Conservation (phyloP, 768 basidiomycete genomes). For the Punctularia strigosozonata region DNA sequence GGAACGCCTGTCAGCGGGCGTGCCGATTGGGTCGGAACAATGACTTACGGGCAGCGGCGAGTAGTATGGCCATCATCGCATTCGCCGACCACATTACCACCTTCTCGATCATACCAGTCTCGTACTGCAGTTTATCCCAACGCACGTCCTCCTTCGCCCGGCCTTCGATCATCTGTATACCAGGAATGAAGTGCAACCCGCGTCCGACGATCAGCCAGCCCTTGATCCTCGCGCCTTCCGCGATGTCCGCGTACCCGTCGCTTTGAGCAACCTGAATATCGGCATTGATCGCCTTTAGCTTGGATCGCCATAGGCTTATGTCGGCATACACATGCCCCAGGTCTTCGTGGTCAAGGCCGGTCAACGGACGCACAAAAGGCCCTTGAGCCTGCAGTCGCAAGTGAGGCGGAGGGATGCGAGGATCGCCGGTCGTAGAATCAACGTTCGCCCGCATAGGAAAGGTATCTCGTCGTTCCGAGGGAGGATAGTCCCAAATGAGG, state of each 20-base stretch:
- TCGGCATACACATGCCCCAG: constrained; percentile 56
- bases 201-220: constrained; percentile 74
- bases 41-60: constrained; percentile 51
- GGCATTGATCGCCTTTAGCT: constrained; percentile 58
- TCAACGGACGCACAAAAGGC: constrained; percentile 67
- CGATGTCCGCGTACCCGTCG: constrained; percentile 59
- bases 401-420: constrained; percentile 35
- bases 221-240: constrained; percentile 53
- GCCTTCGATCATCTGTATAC: constrained; percentile 62
- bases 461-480: constrained; percentile 38
- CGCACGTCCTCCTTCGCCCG: constrained; percentile 73
- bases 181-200: constrained; percentile 50
- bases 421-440: constrained; percentile 25
- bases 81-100: constrained; percentile 49
- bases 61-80: constrained; percentile 32
- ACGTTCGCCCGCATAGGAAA: constrained; percentile 42
- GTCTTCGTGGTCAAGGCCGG: constrained; percentile 54
- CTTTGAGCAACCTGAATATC: constrained; percentile 63
- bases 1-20: too few relatives aligned
- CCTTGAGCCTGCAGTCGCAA: constrained; percentile 55
- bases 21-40: too few relatives aligned
- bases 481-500: constrained; percentile 8
- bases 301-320: constrained; percentile 59
- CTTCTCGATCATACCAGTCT: constrained; percentile 32
- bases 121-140: constrained; percentile 66